Evolutionary conservation across 331 rosid species (phyloP).

Genomic region (Ulmus americana): DNA sequence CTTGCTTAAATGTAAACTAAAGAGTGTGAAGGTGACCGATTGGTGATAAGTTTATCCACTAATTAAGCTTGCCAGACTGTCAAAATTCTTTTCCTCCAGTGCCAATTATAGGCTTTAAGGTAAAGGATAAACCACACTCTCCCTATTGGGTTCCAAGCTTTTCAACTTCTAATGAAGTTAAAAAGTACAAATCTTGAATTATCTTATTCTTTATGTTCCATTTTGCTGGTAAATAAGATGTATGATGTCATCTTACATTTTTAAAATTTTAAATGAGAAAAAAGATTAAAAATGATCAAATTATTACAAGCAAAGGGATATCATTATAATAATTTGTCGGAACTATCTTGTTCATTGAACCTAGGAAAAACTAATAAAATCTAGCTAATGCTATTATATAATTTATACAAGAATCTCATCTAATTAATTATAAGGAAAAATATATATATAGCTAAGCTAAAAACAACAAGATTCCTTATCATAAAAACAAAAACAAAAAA

Average conservation of each 20-base stretch:
- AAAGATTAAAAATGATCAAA: neutral
- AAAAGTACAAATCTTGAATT: neutral
- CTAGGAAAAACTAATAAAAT: neutral
- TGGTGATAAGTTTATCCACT: neutral
- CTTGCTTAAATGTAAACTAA: neutral
- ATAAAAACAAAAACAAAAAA: too few relatives aligned
- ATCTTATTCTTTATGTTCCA: neutral
- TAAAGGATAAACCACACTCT: neutral
- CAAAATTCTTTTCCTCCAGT: neutral
- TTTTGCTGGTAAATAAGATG: neutral
- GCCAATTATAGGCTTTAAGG: neutral
- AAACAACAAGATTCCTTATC: too few relatives aligned
- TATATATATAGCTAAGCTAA: too few relatives aligned
- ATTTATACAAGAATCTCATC: too few relatives aligned
- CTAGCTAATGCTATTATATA: neutral
- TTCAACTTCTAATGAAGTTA: neutral
- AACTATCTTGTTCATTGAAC: slow-evolving; percentile 5
- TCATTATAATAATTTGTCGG: neutral
- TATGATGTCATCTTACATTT: neutral
- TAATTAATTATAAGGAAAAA: too few relatives aligned
- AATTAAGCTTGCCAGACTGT: slow-evolving; percentile 3
- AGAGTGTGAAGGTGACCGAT: neutral
- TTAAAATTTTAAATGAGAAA: neutral
- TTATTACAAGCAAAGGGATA: neutral
- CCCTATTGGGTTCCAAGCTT: neutral